A percentile compares a stretch with the other conserved stretches of the same genome.
Conservation (phyloP, 2,329 filamentous ascomycete species). For the Beauveria medogensis region DNA sequence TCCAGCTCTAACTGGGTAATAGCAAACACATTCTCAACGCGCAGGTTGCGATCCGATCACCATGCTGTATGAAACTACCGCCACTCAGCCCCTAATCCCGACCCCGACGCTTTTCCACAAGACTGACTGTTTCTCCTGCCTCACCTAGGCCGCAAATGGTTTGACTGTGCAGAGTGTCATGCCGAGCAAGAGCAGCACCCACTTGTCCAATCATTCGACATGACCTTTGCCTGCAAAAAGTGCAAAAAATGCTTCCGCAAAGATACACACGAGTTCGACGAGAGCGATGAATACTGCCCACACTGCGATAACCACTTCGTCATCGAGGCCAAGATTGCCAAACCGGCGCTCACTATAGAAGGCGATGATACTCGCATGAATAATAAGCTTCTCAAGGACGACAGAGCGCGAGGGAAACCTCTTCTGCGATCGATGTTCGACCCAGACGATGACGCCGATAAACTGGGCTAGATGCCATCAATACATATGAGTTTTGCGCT, state of each 20-base stretch:
- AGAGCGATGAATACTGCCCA: conserved; percentile 96
- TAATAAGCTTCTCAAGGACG: conserved; percentile 86
- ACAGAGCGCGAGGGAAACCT: conserved; percentile 54
- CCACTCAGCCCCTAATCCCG: neutral
- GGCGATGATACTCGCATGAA: conserved; percentile 84
- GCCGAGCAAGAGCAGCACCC: conserved; percentile 69
- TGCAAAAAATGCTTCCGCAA: conserved; percentile 98
- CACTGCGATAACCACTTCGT: conserved; percentile 99
- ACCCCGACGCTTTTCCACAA: conserved; percentile 8
- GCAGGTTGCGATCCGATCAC: conserved; percentile 89
- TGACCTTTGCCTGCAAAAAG: conserved; percentile 97
- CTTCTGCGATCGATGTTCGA: conserved; percentile 63
- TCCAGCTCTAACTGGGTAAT: conserved; percentile 11
- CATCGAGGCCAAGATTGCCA: conserved; percentile 77
- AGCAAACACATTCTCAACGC: conserved; percentile 99
- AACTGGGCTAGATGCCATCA: conserved; percentile 52
- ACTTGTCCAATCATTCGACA: conserved; percentile 71
- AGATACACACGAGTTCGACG: conserved; percentile 84
- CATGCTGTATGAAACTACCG: conserved; percentile 65
- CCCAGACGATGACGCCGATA: conserved; percentile 64
- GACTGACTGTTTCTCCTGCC: neutral
- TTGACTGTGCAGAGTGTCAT: conserved; percentile 96
- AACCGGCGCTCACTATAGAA: conserved; percentile 77
- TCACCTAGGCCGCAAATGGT: conserved; percentile 79
- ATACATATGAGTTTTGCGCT: neutral